A percentile compares a stretch with the other conserved stretches of the same genome.
These are phyloP conservation scores for Lactuca sativa DNA, from an alignment of 129 eudicot genomes.

Conservation along the genomic window DNA sequence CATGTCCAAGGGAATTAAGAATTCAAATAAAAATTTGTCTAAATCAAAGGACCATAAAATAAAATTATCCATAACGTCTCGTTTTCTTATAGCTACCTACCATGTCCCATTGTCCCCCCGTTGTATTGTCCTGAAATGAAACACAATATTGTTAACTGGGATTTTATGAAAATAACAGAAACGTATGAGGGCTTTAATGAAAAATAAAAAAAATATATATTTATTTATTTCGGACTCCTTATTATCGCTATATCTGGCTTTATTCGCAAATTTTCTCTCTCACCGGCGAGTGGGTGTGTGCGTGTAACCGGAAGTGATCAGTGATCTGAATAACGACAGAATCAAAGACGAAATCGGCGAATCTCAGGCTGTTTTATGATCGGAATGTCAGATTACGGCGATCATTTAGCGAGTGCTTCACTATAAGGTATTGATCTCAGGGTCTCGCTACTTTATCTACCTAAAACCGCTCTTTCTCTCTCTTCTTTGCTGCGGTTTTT, in stretches of 20 bases:
- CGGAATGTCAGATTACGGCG: constrained; percentile 45
- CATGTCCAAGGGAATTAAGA: no score
- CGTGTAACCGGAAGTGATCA: constrained; percentile 21
- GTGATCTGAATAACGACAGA: constrained; percentile 20
- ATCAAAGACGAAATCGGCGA: constrained; percentile 27
- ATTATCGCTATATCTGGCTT: constrained; percentile 7
- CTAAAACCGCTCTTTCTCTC: constrained; percentile 13
- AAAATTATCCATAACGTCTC: neutral
- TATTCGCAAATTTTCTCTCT: constrained; percentile 24
- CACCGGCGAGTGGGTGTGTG: constrained; percentile 27
- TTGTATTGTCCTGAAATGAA: constrained; percentile 12
- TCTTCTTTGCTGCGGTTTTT: neutral
- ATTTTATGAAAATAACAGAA: neutral
- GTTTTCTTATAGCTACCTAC: neutral
- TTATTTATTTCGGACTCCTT: constrained; percentile 4
- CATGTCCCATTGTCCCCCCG: neutral
- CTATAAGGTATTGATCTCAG: constrained; percentile 30
- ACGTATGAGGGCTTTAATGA: constrained; percentile 1
- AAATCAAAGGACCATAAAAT: neutral
- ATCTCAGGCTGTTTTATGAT: constrained; percentile 37
- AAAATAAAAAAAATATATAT: constrained; percentile 17
- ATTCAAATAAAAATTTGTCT: no score
- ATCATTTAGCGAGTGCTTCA: neutral
- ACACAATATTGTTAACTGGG: constrained; percentile 6
- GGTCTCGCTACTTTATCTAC: constrained; percentile 12